Evolutionary conservation across 495 filamentous ascomycete genomes (phyloP).

Genomic region (Jackrogersella multiformis): DNA sequence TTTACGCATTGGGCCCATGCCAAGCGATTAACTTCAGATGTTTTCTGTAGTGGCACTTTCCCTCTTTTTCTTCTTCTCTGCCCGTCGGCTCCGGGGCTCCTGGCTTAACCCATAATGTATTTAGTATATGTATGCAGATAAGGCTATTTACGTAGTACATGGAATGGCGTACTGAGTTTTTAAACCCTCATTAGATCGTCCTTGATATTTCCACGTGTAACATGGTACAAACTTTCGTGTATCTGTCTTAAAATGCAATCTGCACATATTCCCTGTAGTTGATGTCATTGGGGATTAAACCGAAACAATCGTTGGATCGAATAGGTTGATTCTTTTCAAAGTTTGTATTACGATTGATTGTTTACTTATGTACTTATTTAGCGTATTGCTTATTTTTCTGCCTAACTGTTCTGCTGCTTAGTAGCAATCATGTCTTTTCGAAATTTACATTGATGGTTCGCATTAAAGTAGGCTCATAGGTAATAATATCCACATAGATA

Average conservation of each 20-base stretch:
- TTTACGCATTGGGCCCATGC: no score
- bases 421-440: no score
- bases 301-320: constrained; percentile 9
- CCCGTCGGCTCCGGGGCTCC: no score
- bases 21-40: neutral
- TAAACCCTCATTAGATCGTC: neutral
- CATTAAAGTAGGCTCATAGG: no score
- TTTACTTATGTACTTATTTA: no score
- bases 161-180: neutral
- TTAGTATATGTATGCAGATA: no score
- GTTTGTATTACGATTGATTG: constrained; percentile 25
- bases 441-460: constrained; percentile 10
- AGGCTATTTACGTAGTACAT: neutral
- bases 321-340: neutral
- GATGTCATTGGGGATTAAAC: neutral
- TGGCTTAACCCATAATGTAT: no score
- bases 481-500: constrained; percentile 19
- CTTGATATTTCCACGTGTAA: neutral
- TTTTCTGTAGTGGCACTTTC: neutral
- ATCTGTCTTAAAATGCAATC: neutral
- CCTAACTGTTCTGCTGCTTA: neutral
- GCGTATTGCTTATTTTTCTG: neutral
- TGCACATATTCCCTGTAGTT: constrained; percentile 6
- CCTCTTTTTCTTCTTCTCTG: neutral
- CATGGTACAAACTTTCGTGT: no score